phyloP scores from a whole-genome alignment of 805 yeast species.

The Ogataea saltuana region DNA sequence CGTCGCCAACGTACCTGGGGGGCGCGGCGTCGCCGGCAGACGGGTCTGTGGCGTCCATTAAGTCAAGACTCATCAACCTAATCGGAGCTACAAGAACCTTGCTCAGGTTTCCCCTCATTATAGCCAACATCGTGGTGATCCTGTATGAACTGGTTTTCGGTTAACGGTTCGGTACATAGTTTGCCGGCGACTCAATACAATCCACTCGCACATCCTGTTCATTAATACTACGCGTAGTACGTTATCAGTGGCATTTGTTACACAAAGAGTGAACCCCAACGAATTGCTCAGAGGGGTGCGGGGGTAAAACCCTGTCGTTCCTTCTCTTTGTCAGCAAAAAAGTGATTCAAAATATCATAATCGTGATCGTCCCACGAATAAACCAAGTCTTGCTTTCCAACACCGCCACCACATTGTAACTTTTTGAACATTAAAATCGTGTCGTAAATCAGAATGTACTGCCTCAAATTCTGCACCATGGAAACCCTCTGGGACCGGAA shows the following conservation, averaged over 20 bases:
- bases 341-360: conserved; percentile 18
- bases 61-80: conserved; percentile 50
- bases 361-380: conserved; percentile 17
- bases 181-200: no score
- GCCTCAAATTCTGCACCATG: conserved; percentile 60
- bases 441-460: conserved; percentile 53
- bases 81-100: conserved; percentile 61
- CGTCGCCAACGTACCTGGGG: conserved; percentile 19
- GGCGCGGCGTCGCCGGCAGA: conserved; percentile 20
- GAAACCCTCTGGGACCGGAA: conserved; percentile 54
- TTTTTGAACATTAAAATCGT: conserved; percentile 33
- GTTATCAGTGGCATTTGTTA: conserved; percentile 33
- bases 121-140: conserved; percentile 50
- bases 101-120: conserved; percentile 56
- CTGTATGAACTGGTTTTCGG: conserved; percentile 55
- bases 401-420: conserved; percentile 15
- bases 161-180: conserved; percentile 23
- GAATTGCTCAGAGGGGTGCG: no score
- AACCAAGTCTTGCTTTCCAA: conserved; percentile 8
- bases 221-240: no score
- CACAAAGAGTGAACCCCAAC: no score
- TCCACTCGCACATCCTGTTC: no score
- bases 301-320: background rate
- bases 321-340: conserved; percentile 19
- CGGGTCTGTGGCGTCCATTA: conserved; percentile 32